Evolutionary conservation across 2,329 filamentous ascomycete species (phyloP), one percentile per base, ranked within the genome.

Genomic region (Aureobasidium musti): DNA sequence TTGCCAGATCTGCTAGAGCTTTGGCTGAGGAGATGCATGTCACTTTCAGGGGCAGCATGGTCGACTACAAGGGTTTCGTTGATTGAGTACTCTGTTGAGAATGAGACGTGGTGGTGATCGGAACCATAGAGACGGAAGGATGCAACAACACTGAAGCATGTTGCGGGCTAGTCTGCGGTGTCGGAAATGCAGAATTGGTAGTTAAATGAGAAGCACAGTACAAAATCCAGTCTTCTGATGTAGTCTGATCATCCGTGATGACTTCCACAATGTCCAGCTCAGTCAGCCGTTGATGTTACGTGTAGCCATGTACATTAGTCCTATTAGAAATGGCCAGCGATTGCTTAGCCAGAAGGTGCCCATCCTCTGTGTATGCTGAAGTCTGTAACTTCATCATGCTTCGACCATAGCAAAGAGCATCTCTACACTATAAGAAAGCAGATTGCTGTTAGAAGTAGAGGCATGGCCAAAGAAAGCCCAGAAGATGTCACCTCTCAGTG

Each of bases 1-100:
- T 60, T 14, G 28, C 19, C 7, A 5, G 35, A 4, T 17, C 11
- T 19, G 41, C 56, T 5, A 47, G 56, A 41, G 56, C 19, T 19
- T 35, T 60, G n/a, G 56, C 56, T 26, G 39, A 47, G 26, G 39
- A 47, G 11, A 60, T 60, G 56, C 11, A 60, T 19, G 13, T 14
- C 6, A 60, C 56, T 23, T 47, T 28, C 17, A 43, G 7, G 14
- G 56, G 56, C 10, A 60, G 56, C 28, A 60, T 60, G 26, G 28
- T 17, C 13, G 41, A 17, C 19, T 60, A 60, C 52, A 35, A 39
- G 30, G 52, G 52, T 17, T 37, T 52, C 28, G 49, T 10, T 23
- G 21, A 39, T 10, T 52, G 49, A 52, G 26, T 50, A 5, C 13
- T 13, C 7, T 30, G 4, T 50, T 28, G 21, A 3, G 28, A 7